Conservation (phyloP, 257 asterid genomes). For the Vinca minor region DNA sequence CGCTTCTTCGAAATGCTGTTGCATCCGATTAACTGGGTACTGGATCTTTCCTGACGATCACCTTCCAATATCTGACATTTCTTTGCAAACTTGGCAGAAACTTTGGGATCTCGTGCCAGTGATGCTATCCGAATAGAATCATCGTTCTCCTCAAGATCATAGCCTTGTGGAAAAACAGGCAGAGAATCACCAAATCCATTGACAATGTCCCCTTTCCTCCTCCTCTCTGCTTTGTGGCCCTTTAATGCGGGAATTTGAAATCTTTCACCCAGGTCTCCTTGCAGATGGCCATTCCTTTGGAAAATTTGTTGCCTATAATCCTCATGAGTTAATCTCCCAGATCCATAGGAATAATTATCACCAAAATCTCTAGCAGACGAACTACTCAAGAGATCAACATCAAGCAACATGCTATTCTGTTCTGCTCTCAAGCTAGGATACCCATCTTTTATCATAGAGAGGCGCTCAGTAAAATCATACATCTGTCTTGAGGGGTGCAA, state of each 20-base stretch:
- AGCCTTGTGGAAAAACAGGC: conserved; percentile 37
- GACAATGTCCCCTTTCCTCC: conserved; percentile 43
- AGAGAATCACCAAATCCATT: conserved; percentile 42
- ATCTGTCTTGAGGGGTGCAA: conserved; percentile 31
- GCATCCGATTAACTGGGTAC: conserved; percentile 55
- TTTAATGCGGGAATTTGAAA: conserved; percentile 38
- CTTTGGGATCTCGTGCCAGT: conserved; percentile 43
- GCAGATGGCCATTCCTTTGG: conserved; percentile 53
- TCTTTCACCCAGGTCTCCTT: conserved; percentile 43
- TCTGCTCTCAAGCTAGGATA: conserved; percentile 28
- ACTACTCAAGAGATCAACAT: conserved; percentile 42
- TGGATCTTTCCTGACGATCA: conserved; percentile 47
- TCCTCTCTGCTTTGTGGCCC: conserved; percentile 29
- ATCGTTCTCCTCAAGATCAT: conserved; percentile 45
- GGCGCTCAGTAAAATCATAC: conserved; percentile 34
- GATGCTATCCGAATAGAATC: conserved; percentile 46
- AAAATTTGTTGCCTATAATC: conserved; percentile 41
- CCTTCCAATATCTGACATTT: conserved; percentile 51
- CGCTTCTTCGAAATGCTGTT: conserved; percentile 58
- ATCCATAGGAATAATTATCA: conserved; percentile 38
- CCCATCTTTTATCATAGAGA: conserved; percentile 32
- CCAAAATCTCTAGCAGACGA: conserved; percentile 35
- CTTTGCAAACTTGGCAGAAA: conserved; percentile 52
- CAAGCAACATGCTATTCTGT: conserved; percentile 65
- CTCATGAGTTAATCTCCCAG: conserved; percentile 30